phyloP scores from a whole-genome alignment of 768 basidiomycete species.

The Leccinum incarnatum region DNA sequence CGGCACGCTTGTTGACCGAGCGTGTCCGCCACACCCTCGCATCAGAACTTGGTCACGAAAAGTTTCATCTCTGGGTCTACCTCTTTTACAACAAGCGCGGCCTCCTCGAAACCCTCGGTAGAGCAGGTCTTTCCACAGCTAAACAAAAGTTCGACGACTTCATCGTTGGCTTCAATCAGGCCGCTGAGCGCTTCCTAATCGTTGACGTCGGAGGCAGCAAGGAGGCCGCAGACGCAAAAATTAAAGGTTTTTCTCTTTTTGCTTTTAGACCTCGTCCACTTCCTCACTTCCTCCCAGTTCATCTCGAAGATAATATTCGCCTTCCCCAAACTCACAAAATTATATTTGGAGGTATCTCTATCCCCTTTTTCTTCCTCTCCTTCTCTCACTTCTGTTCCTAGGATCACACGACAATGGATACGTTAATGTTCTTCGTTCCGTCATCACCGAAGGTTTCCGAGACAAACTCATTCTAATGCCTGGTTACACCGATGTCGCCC shows the following conservation, averaged over 20 bases:
- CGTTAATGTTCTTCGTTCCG: slow-evolving; percentile 56
- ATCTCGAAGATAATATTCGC: slow-evolving; percentile 41
- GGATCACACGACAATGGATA: slow-evolving; percentile 78
- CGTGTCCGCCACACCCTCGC: slow-evolving; percentile 25
- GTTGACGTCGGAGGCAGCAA: slow-evolving; percentile 69
- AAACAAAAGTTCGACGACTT: slow-evolving; percentile 59
- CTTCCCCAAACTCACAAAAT: slow-evolving; percentile 64
- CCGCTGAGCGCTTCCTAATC: slow-evolving; percentile 62
- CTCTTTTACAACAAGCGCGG: slow-evolving; percentile 65
- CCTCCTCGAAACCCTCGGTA: slow-evolving; percentile 47
- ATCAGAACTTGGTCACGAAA: slow-evolving; percentile 22
- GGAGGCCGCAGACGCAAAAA: slow-evolving; percentile 74
- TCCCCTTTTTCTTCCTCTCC: slow-evolving; percentile 3
- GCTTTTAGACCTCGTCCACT: not conserved
- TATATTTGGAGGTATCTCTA: slow-evolving; percentile 59
- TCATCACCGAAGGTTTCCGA: slow-evolving; percentile 62
- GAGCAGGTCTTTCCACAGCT: slow-evolving; percentile 32
- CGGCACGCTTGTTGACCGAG: slow-evolving; percentile 47
- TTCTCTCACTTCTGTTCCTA: slow-evolving; percentile 23
- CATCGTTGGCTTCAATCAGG: slow-evolving; percentile 67
- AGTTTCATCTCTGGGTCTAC: slow-evolving; percentile 56
- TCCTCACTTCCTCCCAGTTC: slow-evolving; percentile 30
- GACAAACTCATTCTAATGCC: slow-evolving; percentile 64
- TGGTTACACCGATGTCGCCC: slow-evolving; percentile 60
- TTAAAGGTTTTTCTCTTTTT: slow-evolving; percentile 50